phyloP scores from a whole-genome alignment of 257 asterid genomes.

The Primulina tabacum region DNA sequence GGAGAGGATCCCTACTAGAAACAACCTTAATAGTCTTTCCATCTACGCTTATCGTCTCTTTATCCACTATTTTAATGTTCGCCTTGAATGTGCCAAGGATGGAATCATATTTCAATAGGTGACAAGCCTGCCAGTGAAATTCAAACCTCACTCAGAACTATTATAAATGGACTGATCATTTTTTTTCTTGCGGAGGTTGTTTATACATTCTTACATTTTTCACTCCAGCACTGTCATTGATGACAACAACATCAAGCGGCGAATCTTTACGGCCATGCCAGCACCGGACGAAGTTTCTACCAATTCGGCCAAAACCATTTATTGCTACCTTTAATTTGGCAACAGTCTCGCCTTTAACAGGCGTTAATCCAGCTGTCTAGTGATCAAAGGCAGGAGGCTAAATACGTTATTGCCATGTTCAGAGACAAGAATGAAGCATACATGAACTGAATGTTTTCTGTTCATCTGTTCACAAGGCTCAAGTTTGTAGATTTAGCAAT shows the following conservation, averaged over 20 bases:
- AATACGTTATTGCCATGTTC: not conserved
- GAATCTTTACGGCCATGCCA: constrained; percentile 94
- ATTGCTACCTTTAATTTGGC: constrained; percentile 90
- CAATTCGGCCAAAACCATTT: constrained; percentile 89
- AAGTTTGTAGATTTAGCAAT: no score
- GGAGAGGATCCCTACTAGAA: constrained; percentile 80
- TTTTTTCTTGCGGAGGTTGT: not conserved
- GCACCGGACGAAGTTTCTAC: constrained; percentile 92
- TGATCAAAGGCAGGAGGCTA: constrained; percentile 1
- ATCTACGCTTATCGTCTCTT: constrained; percentile 79
- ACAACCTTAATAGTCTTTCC: constrained; percentile 82
- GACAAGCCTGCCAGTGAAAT: constrained; percentile 56
- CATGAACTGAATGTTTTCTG: no score
- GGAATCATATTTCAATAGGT: constrained; percentile 83
- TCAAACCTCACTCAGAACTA: not conserved
- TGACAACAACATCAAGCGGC: constrained; percentile 79
- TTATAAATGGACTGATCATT: not conserved
- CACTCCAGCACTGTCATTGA: constrained; percentile 93
- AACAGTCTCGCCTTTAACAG: constrained; percentile 64
- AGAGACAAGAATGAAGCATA: no score
- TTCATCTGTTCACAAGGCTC: no score
- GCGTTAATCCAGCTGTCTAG: constrained; percentile 60
- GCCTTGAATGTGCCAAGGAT: constrained; percentile 95
- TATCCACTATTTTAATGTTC: constrained; percentile 69
- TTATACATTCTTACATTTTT: constrained; percentile 55